Conservation (phyloP, 306 rosid species). For the Mucuna pruriens region DNA sequence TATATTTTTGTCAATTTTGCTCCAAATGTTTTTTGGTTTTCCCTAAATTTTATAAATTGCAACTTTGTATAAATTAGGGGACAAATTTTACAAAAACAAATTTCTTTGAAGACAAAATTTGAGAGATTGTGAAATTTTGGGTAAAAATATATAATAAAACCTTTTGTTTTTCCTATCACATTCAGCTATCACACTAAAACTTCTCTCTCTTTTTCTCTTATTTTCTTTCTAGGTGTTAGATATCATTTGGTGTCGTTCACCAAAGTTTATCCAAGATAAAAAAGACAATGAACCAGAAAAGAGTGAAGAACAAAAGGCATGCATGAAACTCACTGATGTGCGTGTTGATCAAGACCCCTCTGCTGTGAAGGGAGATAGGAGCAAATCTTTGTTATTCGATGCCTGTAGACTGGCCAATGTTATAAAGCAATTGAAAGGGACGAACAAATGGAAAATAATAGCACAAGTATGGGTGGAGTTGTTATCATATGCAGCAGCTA, state of each 20-base stretch:
- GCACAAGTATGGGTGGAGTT: conserved; percentile 43
- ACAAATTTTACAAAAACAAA: too few species aligned
- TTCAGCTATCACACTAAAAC: too few species aligned
- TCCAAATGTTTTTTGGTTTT: too few species aligned
- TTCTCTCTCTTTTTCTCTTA: too few species aligned
- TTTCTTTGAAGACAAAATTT: too few species aligned
- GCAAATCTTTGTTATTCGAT: conserved; percentile 49
- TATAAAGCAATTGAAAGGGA: not conserved
- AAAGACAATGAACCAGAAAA: not conserved
- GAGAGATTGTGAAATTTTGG: too few species aligned
- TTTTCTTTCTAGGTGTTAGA: not conserved
- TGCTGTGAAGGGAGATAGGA: conserved; percentile 42
- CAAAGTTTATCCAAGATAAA: not conserved
- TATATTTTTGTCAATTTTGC: too few species aligned
- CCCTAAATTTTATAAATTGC: too few species aligned
- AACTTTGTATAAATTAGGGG: too few species aligned
- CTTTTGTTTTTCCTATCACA: too few species aligned
- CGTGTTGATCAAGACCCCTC: not conserved
- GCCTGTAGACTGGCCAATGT: conserved; percentile 30
- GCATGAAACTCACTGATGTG: not conserved
- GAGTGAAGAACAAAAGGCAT: conserved; percentile 7
- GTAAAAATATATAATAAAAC: too few species aligned
- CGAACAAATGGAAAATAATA: conserved; percentile 34
- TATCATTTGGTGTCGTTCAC: not conserved
- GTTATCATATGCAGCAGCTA: conserved; percentile 43